Evolutionary conservation across 495 filamentous ascomycete species (phyloP), one percentile per base, ranked within the genome.

Genomic region (Aspergillus homomorphus): DNA sequence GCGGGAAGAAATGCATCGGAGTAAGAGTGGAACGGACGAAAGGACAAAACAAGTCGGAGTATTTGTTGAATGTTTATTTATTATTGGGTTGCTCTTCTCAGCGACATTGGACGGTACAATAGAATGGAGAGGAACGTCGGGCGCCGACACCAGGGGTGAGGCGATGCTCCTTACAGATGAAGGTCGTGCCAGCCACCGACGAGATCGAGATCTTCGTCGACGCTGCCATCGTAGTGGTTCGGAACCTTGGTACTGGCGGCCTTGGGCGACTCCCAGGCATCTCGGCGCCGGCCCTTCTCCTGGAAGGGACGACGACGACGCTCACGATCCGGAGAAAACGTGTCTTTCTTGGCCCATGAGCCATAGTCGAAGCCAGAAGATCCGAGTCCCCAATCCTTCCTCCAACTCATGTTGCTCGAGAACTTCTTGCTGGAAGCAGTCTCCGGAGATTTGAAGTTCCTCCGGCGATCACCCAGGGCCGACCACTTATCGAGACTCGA

Each of bases 111-210:
- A 54, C 54, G 54, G 58, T 44, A 49, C 43, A 56, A 65, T 33
- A 49, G 58, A 62, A 43, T 55, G 24, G 41, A 59, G 42, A 54
- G 18, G 43, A 42, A 45, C 42, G 43, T 49, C 54, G 46, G 49
- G 49, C 18, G 53, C 50, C 24, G 28, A 19, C 6, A 45, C 57
- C 33, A 33, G 20, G 56, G 23, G 51, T 22, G 38, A 53, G 21
- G 56, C 51, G 42, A 59, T 24, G 19, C 30, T 26, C 20, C 24
- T 63, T 80, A 82, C 63, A 81, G 71, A 58, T 77, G 78, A 57
- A 80, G 75, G 51, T 89, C 85, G 65, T 88, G 82, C 88, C 89
- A 94, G 72, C 86, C 89, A 77, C 90, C 92, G 82, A 96, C 89
- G 82, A 91, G 92, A 80, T 92, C 90, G 69, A 89, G 73, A 69